These are phyloP conservation scores for Trypanosoma mega DNA, from an alignment of 208 protist genomes.

Conservation along the genomic window DNA sequence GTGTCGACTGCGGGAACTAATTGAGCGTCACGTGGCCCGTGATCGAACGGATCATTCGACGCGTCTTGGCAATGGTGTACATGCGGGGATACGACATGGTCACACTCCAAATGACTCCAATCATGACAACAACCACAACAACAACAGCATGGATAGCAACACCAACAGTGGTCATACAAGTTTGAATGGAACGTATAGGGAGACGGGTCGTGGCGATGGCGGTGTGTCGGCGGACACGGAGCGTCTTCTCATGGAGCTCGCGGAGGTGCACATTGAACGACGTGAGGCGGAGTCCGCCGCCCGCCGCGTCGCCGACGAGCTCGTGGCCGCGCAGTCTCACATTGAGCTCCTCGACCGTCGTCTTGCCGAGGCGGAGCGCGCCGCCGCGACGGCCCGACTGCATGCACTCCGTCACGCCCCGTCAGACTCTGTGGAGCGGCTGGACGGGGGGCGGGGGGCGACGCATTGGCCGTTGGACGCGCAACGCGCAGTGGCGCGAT, in stretches of 20 bases:
- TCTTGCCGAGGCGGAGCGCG: conserved; percentile 67
- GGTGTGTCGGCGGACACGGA: no score
- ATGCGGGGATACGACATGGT: conserved; percentile 21
- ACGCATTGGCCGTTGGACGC: conserved; percentile 49
- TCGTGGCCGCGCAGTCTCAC: conserved; percentile 66
- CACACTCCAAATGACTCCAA: no score
- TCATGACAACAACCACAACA: no score
- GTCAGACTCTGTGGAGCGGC: no score
- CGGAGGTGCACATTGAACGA: conserved; percentile 46
- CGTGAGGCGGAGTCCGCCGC: conserved; percentile 68
- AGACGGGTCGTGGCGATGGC: no score
- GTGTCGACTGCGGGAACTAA: conserved; percentile 48
- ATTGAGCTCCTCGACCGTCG: conserved; percentile 76
- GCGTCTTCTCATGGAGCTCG: conserved; percentile 55
- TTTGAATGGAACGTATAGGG: no score
- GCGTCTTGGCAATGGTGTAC: not conserved
- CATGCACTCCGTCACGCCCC: conserved; percentile 24
- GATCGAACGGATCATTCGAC: conserved; percentile 22
- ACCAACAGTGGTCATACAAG: no score
- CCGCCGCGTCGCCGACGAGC: conserved; percentile 47
- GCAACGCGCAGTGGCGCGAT: conserved; percentile 36
- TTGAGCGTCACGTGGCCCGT: conserved; percentile 47
- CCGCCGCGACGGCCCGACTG: conserved; percentile 37
- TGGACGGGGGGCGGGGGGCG: not conserved
- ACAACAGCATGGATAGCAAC: no score